Evolutionary conservation across 495 filamentous ascomycete species (phyloP).

Genomic region (Xylaria sp.): DNA sequence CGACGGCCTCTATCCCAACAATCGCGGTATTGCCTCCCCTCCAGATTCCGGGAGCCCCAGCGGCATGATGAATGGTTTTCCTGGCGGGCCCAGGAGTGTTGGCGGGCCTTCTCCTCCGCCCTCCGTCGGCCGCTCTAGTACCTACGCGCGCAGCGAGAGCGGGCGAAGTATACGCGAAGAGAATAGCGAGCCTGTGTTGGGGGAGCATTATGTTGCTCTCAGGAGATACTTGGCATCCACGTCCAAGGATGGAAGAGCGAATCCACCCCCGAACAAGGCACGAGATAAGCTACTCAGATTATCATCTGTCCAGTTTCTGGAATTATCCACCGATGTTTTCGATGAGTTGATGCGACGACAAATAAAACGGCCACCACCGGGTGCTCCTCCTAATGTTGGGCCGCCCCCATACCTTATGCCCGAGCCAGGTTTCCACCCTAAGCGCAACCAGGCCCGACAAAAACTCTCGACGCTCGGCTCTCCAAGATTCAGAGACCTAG

Average conservation of each 20-base stretch:
- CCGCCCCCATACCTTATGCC: slow-evolving; percentile 77
- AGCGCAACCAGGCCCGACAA: slow-evolving; percentile 94
- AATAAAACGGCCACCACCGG: slow-evolving; percentile 59
- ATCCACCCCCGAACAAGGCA: slow-evolving; percentile 81
- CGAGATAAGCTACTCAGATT: slow-evolving; percentile 91
- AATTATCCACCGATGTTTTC: slow-evolving; percentile 96
- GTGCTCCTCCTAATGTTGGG: slow-evolving; percentile 58
- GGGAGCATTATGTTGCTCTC: slow-evolving; percentile 82
- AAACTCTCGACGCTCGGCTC: slow-evolving; percentile 88
- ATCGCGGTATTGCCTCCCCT: slow-evolving; percentile 71
- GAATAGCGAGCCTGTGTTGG: slow-evolving; percentile 60
- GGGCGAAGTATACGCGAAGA: slow-evolving; percentile 59
- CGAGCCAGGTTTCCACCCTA: slow-evolving; percentile 89
- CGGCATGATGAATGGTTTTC: slow-evolving; percentile 65
- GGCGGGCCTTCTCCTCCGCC: slow-evolving; percentile 82
- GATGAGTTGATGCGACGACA: slow-evolving; percentile 92
- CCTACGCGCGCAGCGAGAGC: slow-evolving; percentile 69
- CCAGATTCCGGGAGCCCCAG: slow-evolving; percentile 70
- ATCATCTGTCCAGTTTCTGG: slow-evolving; percentile 91
- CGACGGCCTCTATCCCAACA: slow-evolving; percentile 61
- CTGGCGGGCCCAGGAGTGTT: slow-evolving; percentile 54
- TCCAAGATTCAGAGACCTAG: slow-evolving; percentile 85
- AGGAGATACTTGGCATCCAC: slow-evolving; percentile 76
- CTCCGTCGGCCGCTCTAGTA: slow-evolving; percentile 80
- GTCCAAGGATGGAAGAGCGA: slow-evolving; percentile 75